These are phyloP conservation scores for Phytophthora parvispora DNA, from an alignment of 352 stramenopile species.

Conservation along the genomic window DNA sequence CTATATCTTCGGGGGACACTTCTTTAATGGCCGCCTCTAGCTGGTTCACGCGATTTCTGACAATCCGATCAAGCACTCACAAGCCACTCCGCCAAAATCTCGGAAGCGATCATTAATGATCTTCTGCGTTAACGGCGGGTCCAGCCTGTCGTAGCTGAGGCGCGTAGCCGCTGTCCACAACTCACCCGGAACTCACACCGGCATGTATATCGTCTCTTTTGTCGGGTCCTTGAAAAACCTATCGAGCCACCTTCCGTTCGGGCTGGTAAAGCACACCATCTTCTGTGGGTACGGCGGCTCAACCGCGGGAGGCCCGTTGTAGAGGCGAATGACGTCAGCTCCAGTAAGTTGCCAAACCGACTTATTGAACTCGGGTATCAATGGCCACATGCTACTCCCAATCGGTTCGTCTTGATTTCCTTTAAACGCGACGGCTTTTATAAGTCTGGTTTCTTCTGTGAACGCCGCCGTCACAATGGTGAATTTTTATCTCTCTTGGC, in stretches of 20 bases:
- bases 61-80: not conserved
- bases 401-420: not conserved
- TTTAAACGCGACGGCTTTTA: not conserved
- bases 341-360: not conserved
- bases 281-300: not conserved
- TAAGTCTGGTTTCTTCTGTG: not conserved
- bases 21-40: not conserved
- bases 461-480: constrained; percentile 1
- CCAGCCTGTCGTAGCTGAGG: not conserved
- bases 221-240: not conserved
- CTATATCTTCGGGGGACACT: not conserved
- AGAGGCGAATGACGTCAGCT: constrained; percentile 1
- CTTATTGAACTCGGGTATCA: not conserved
- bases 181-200: constrained; percentile 3
- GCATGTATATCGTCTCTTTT: constrained; percentile 3
- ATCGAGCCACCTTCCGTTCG: not conserved
- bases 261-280: constrained; percentile 11
- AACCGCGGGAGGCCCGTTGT: not conserved
- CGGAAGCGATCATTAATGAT: constrained; percentile 2
- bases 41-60: not conserved
- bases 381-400: not conserved
- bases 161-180: not conserved
- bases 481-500: not conserved
- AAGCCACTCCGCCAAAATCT: constrained; percentile 7
- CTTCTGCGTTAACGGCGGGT: not conserved